phyloP scores from a whole-genome alignment of 805 yeast genomes.

The Vanderwaltozyma yarrowii region DNA sequence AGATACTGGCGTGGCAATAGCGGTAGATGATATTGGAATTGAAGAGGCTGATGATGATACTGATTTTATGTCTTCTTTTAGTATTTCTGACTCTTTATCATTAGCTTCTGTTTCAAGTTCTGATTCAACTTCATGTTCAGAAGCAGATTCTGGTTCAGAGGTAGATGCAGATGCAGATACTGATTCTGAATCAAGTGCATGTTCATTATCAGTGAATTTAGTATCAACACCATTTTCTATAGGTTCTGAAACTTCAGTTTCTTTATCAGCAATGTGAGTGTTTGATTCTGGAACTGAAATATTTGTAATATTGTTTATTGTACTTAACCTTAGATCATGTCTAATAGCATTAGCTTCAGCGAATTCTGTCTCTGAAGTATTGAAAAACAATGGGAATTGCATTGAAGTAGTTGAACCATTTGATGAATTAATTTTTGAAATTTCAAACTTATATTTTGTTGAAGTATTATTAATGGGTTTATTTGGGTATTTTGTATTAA shows the following conservation, averaged over 20 bases:
- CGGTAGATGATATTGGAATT: background rate
- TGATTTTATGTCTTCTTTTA: background rate
- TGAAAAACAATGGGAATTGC: conserved; percentile 24
- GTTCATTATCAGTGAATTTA: too few relatives aligned
- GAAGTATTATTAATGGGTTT: conserved; percentile 2
- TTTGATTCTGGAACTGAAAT: too few relatives aligned
- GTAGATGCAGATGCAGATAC: too few relatives aligned
- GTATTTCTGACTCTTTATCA: background rate
- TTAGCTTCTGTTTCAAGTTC: too few relatives aligned
- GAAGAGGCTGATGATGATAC: background rate
- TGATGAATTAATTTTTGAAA: conserved; percentile 11
- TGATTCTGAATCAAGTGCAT: too few relatives aligned
- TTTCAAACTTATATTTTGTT: conserved; percentile 18
- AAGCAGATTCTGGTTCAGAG: too few relatives aligned
- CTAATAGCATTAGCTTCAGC: conserved; percentile 23
- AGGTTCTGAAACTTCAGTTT: too few relatives aligned
- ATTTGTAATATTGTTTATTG: conserved; percentile 1
- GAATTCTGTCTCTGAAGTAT: conserved; percentile 24
- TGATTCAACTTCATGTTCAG: too few relatives aligned
- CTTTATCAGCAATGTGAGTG: background rate
- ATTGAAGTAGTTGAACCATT: conserved; percentile 1
- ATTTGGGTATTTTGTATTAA: too few relatives aligned
- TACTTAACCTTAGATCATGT: conserved; percentile 10
- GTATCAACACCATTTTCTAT: too few relatives aligned
- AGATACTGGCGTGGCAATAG: too few relatives aligned